Evolutionary conservation across 2,329 filamentous ascomycete species (phyloP).

Genomic region (Penicillium capsulatum): DNA sequence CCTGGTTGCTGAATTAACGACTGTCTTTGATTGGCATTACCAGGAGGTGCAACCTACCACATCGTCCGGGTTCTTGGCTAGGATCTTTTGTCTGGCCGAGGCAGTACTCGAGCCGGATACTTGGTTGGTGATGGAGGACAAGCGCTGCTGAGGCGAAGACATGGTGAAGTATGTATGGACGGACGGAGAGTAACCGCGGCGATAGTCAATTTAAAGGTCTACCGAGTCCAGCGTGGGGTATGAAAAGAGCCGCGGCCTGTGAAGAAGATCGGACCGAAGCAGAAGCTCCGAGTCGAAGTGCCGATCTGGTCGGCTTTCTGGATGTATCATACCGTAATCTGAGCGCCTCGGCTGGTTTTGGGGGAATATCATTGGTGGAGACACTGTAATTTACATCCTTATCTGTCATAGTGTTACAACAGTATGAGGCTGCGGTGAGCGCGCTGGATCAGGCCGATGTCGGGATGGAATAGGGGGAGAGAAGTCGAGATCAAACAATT

Average conservation of each 20-base stretch:
- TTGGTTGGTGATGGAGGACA: conserved; percentile 42
- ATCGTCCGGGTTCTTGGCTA: conserved; percentile 39
- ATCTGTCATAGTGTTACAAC: too few species aligned
- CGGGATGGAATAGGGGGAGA: too few species aligned
- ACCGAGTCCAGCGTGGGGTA: conserved; percentile 14
- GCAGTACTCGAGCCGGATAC: conserved; percentile 29
- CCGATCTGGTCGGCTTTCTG: conserved; percentile 14
- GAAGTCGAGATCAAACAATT: too few species aligned
- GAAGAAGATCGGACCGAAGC: background rate
- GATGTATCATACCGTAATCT: conserved; percentile 29
- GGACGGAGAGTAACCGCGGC: background rate
- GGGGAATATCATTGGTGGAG: background rate
- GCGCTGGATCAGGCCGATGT: too few species aligned
- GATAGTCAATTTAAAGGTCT: conserved; percentile 13
- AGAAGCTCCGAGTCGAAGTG: conserved; percentile 22
- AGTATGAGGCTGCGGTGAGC: too few species aligned
- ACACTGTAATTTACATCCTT: background rate
- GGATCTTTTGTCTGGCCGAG: conserved; percentile 29
- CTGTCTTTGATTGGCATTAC: too few species aligned
- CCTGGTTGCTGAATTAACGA: conserved; percentile 20
- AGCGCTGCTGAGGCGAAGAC: conserved; percentile 39
- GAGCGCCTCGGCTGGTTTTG: conserved; percentile 1
- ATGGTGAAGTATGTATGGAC: conserved; percentile 21
- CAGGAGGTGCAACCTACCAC: conserved; percentile 36
- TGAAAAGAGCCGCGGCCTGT: conserved; percentile 26